Base-by-base conservation (phyloP, 371 early-diverging fungal genomes). In the Hamiltosporidium tvaerminnensis region DNA sequence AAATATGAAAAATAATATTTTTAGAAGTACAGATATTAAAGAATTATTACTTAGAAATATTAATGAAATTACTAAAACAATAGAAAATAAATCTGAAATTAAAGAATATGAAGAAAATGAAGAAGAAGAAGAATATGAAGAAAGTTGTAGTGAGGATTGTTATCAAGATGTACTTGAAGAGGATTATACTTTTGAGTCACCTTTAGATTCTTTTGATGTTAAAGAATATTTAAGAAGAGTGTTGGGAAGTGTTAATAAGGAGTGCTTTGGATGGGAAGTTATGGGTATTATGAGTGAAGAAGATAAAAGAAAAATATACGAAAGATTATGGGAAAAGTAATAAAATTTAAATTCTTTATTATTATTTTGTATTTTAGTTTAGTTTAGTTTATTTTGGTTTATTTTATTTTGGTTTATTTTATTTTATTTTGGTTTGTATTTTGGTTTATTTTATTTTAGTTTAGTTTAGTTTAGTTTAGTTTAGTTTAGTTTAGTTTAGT, bases 201-300 rank as follows among this genome's bases (percentile, higher is more conserved):
- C 64, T 38, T 57, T 76, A 12, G 79, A 79, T 47, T 44, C 68
- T 0, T 74, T 76, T 50, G 70, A 79, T 68, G 67, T 68, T n/a
- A 74, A 53, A 64, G 50, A 39, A 30, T 76, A 72, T 59, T 53
- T 63, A 35, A 57, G 34, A 23, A 50, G 56, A 16, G 58, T 76
- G 36, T 59, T 76, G 23, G 23, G 23, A 23, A 23, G 23, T 23
- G 23, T 23, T 23, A 23, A 23, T 23, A 23, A 23, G 23, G 23
- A 23, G 23, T 23, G 23, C 23, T 23, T 23, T 23, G 23, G 23
- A 23, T 23, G 23, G 23, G 23, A 23, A 23, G 23, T 23, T 23
- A 23, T 23, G 23, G 23, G 23, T 23, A 23, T 23, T 23, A 23
- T 23, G 23, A 23, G 23, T 23, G 23, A 23, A 23, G 23, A 23